Conservation (phyloP, 2,329 filamentous ascomycete genomes). For the Colletotrichum gigasporum region DNA sequence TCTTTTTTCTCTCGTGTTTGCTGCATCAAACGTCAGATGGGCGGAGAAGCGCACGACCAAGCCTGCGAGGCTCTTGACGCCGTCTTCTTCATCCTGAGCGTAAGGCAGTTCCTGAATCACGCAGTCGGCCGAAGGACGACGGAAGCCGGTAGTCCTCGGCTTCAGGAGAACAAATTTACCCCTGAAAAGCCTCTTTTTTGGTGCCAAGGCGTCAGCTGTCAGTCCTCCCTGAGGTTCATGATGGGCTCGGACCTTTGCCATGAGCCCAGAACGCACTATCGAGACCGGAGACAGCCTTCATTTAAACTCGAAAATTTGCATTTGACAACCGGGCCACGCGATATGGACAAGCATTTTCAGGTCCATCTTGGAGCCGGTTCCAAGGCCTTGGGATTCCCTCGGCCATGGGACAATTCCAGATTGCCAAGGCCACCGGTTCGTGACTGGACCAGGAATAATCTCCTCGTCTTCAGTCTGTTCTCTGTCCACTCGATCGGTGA, state of each 20-base stretch:
- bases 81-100: background rate
- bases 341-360: background rate
- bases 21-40: too few relatives aligned
- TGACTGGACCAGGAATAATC: background rate
- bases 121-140: background rate
- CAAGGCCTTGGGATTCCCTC: background rate
- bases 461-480: too few relatives aligned
- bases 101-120: background rate
- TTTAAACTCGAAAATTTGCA: background rate
- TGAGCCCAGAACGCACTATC: constrained; percentile 9
- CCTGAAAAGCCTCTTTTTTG: constrained; percentile 16
- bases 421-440: background rate
- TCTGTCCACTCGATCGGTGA: too few relatives aligned
- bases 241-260: constrained; percentile 12
- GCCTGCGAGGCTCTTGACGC: too few relatives aligned
- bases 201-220: constrained; percentile 20
- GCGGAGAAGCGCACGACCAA: too few relatives aligned
- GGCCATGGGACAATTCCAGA: background rate
- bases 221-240: background rate
- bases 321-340: background rate
- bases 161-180: constrained; percentile 2
- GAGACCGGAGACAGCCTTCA: background rate
- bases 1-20: background rate
- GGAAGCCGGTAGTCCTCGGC: background rate
- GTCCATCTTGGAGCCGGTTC: background rate